These are phyloP conservation scores for Tubosaeta sp. DNA, from an alignment of 768 basidiomycete genomes.

Conservation along the genomic window DNA sequence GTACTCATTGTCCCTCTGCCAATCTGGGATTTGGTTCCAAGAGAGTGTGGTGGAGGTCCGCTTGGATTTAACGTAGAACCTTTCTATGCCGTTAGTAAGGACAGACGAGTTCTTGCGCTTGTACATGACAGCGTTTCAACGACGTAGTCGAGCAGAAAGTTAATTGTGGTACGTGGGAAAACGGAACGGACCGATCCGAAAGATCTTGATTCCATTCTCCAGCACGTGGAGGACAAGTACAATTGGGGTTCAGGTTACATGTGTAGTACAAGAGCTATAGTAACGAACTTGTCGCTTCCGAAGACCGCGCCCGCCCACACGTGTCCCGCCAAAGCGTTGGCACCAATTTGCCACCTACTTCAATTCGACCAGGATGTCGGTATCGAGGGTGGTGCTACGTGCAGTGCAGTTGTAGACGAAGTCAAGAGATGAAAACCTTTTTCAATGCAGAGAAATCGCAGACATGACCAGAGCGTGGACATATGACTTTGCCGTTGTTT, in stretches of 20 bases:
- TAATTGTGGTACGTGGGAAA: slow-evolving; percentile 21
- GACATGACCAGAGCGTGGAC: slow-evolving; percentile 66
- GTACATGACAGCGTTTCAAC: slow-evolving; percentile 10
- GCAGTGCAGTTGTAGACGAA: neutral
- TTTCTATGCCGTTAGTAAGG: slow-evolving; percentile 8
- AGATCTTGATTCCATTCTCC: slow-evolving; percentile 26
- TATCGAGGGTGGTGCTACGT: neutral
- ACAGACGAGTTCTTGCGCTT: slow-evolving; percentile 8
- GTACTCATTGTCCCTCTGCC: slow-evolving; percentile 73
- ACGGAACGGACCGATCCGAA: slow-evolving; percentile 2
- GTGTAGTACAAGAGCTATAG: slow-evolving; percentile 5
- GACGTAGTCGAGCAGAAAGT: no score
- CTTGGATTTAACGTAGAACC: neutral
- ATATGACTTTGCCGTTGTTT: slow-evolving; percentile 76
- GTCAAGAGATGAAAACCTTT: slow-evolving; percentile 91
- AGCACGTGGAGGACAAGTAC: slow-evolving; percentile 11
- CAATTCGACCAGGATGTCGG: neutral
- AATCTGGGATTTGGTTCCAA: slow-evolving; percentile 61
- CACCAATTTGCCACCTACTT: neutral
- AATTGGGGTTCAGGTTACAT: slow-evolving; percentile 16
- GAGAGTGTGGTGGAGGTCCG: slow-evolving; percentile 30
- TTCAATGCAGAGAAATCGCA: slow-evolving; percentile 64
- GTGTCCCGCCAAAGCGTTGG: slow-evolving; percentile 7
- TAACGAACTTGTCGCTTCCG: slow-evolving; percentile 22
- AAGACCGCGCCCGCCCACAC: slow-evolving; percentile 10